Conservation (phyloP, 2,329 filamentous ascomycete genomes). For the Lachnellula occidentalis region DNA sequence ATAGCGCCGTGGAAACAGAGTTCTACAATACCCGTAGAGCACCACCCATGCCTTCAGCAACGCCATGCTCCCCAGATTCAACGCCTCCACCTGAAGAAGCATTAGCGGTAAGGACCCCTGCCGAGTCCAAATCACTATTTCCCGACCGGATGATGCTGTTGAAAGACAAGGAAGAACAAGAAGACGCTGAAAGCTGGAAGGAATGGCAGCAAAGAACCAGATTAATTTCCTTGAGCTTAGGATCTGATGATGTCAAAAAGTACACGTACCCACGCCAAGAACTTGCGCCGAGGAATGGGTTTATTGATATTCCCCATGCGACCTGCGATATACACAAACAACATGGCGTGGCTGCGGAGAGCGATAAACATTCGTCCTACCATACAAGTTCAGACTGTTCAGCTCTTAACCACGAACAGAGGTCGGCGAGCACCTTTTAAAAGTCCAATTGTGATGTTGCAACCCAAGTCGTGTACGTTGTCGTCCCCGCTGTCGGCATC, state of each 20-base stretch:
- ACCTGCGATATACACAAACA: background rate
- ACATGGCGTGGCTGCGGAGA: background rate
- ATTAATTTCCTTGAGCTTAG: too few species aligned
- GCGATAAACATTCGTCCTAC: too few species aligned
- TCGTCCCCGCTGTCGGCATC: background rate
- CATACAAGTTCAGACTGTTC: too few species aligned
- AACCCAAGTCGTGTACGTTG: background rate
- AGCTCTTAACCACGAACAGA: too few species aligned
- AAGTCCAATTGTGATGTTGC: background rate
- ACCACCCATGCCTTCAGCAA: background rate
- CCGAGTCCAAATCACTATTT: background rate
- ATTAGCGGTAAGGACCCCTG: background rate
- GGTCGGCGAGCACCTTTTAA: too few species aligned
- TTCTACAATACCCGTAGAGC: background rate
- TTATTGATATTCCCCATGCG: background rate
- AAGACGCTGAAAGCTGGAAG: background rate
- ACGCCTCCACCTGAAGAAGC: background rate
- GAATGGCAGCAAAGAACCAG: background rate
- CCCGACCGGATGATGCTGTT: background rate
- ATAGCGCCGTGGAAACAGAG: constrained; percentile 1
- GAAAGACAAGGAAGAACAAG: background rate
- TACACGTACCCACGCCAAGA: too few species aligned
- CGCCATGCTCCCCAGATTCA: background rate
- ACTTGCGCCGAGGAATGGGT: background rate
- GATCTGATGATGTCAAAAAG: too few species aligned